Evolutionary conservation across 371 early-diverging fungal genomes (phyloP), one percentile per base, ranked within the genome.

Genomic region (Scutellospora calospora): DNA sequence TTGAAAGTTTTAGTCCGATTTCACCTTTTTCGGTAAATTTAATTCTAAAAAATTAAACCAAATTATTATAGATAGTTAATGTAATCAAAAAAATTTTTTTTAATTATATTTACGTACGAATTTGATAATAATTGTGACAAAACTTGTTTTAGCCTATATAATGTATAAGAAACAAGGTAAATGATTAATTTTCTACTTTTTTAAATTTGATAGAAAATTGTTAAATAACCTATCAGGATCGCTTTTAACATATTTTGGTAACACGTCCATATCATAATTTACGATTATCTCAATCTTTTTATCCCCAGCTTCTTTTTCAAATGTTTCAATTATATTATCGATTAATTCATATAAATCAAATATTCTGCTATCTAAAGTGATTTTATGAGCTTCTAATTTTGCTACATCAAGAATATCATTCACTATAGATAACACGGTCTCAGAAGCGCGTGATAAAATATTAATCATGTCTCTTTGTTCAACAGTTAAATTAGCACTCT

Each of bases 341-440:
- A 88, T 77, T 2, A 92, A 85, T 1, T 85, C 87, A 33, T 87
- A 79, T 1, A 90, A 86, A n/a, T 89, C 89, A 31, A 91, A 76
- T 54, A 81, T 55, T 3, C 82, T 82, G 8, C 74, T 80, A 41
- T 88, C 86, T 54, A 91, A 81, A 1, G 82, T 83, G 5, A 91
- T 75, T 63, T 89, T 88, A 5, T 88, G 89, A 27, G 89, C 87
- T 80, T 91, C 91, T 29, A 91, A 84, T 82, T 89, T 90, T 25
- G 88, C 87, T 75, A 86, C 88, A 73, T 91, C 91, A 27, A 91
- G 81, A 35, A 91, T 89, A 80, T 91, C 89, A 76, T 90, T 87
- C 33, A 91, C 87, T 6, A 91, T 81, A 1, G 86, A 85, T 83
- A 89, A 83, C 14, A 89, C 83, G 18, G 85, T 84, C 59, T 85